These are phyloP conservation scores for Albophoma yamanashiensis DNA, from an alignment of 2,329 filamentous ascomycete genomes.

Conservation along the genomic window DNA sequence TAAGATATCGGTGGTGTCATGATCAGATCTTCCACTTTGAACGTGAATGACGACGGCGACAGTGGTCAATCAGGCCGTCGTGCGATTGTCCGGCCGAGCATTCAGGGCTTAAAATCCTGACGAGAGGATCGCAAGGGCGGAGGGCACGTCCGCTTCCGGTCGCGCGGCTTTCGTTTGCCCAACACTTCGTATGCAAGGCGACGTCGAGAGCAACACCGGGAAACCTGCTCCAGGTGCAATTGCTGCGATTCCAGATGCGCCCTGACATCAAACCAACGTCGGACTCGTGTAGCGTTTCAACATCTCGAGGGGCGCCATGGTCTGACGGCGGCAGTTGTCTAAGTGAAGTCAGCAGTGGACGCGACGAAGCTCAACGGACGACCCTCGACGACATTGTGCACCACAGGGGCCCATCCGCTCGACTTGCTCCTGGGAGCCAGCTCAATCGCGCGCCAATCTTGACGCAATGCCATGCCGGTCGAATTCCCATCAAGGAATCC, in stretches of 20 bases:
- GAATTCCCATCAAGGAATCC: not conserved
- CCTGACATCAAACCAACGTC: not conserved
- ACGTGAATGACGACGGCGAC: not conserved
- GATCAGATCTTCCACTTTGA: not conserved
- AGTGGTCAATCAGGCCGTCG: not conserved
- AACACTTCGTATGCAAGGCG: not conserved
- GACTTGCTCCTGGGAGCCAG: not conserved
- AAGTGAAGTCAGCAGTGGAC: not conserved
- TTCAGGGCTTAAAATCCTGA: not conserved
- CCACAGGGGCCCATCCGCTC: not conserved
- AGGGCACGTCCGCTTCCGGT: not conserved
- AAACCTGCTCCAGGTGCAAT: not conserved
- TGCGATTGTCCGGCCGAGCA: not conserved
- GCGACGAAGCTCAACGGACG: not conserved
- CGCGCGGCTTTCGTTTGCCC: not conserved
- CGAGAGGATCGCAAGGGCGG: not conserved
- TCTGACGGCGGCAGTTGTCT: not conserved
- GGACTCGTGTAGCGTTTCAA: not conserved
- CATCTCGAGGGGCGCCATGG: not conserved
- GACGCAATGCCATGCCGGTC: not conserved
- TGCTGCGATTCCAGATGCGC: not conserved
- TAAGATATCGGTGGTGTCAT: not conserved
- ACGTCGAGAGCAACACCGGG: not conserved
- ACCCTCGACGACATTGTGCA: not conserved
- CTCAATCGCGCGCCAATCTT: not conserved